Percentiles rank a stretch among this genome's conserved stretches.
Conservation (phyloP, 2,329 filamentous ascomycete genomes). For the Coniochaeta ligniaria region DNA sequence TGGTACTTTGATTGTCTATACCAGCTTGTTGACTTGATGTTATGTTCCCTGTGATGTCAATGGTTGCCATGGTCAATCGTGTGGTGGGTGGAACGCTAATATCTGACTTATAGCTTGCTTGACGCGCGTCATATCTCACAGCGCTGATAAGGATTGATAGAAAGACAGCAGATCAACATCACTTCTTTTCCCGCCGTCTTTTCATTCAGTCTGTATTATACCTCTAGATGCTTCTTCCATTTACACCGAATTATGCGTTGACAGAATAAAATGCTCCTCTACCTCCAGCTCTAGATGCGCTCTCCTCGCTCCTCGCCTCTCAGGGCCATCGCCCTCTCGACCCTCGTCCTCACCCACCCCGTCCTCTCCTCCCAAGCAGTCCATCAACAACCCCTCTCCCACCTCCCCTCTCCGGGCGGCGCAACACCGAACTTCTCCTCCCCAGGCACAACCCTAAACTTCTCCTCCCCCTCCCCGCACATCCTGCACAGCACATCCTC, state of each 20-base stretch:
- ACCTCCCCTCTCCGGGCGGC: conserved; percentile 3
- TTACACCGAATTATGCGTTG: not conserved
- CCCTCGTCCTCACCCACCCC: not conserved
- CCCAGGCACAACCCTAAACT: conserved; percentile 27
- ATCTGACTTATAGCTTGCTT: not conserved
- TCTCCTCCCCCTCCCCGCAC: conserved; percentile 28
- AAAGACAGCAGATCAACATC: not conserved
- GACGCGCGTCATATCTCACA: not conserved
- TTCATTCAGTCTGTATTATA: not conserved
- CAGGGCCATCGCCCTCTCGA: not conserved
- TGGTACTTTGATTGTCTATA: not conserved
- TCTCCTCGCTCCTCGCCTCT: not conserved
- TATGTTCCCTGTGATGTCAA: not conserved
- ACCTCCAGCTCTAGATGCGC: not conserved
- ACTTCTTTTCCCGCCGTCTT: not conserved
- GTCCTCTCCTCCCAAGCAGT: not conserved
- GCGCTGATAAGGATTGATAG: not conserved
- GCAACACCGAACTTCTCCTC: conserved; percentile 32
- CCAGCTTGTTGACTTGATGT: not conserved
- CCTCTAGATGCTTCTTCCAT: not conserved
- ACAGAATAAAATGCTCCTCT: no score
- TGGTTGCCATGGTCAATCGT: not conserved
- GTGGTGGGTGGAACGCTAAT: not conserved
- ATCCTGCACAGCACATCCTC: conserved; percentile 39
- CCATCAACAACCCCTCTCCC: conserved; percentile 1